These are phyloP conservation scores for Synchytrium microbalum DNA, from an alignment of 371 early-diverging fungal genomes.

Conservation along the genomic window DNA sequence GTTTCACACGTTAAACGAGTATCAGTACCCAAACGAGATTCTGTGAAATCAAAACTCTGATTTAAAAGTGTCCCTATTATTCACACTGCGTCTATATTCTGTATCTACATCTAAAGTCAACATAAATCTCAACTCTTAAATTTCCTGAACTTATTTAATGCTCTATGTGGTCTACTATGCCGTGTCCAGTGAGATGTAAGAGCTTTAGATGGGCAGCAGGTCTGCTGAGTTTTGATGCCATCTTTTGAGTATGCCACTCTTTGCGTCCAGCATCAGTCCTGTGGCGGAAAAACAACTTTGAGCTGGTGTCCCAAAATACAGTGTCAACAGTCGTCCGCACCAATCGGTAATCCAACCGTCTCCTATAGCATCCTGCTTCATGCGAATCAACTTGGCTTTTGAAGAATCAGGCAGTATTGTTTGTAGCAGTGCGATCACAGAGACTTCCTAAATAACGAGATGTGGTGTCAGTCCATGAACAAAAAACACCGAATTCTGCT, in stretches of 20 bases:
- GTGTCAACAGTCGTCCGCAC: too few relatives aligned
- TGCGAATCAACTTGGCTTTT: not conserved
- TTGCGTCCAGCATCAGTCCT: not conserved
- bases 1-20: not conserved
- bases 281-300: too few relatives aligned
- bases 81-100: not conserved
- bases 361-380: not conserved
- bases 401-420: not conserved
- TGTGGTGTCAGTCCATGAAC: not conserved
- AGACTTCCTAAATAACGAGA: conserved; percentile 1
- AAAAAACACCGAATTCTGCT: too few relatives aligned
- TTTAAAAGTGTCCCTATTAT: not conserved
- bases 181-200: not conserved
- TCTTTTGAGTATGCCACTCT: conserved; percentile 4
- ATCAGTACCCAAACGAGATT: not conserved
- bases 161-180: not conserved
- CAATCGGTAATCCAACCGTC: conserved; percentile 4
- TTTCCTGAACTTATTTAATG: too few relatives aligned
- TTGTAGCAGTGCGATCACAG: not conserved
- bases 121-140: not conserved
- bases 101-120: not conserved
- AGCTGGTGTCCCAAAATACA: too few relatives aligned
- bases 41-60: not conserved
- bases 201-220: not conserved
- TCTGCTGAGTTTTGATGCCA: not conserved